Evolutionary conservation across 2,329 filamentous ascomycete species (phyloP), one percentile per base, ranked within the genome.

Genomic region (Colletotrichum cuscutae): DNA sequence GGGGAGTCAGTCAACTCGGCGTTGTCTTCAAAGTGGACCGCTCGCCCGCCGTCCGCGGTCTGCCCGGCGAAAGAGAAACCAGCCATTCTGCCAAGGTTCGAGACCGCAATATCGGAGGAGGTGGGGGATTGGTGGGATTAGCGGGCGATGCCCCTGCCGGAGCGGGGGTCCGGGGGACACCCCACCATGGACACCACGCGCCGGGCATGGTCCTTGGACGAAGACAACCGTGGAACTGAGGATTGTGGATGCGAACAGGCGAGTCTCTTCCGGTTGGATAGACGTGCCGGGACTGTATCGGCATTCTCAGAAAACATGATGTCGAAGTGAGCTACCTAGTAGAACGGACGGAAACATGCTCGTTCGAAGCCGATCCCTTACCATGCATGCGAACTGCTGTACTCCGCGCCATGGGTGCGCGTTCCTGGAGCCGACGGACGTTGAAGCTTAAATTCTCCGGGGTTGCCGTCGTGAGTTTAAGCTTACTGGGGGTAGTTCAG

Each of bases 371-470:
- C 6, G 37, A n/a, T 49, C 19, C 3, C 42, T 3, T 4, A 19
- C 11, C 1, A 1, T 22, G 19, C 42, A 35, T 22, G 30, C 5
- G 11, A 37, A 5, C 56, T 37, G 12, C 56, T 15, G 19, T 28
- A 59, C 12, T 35, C 5, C 30, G 22, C 35, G 37, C 37, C 37
- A n/a, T 59, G 12, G 30, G 30, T 8, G 19, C 8, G 19, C 42
- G 15, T n/a, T 49, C 30, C 30, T 59, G 64, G 35, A 49, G 35
- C 53, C 35, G 60, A 65, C 59, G 66, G 60, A 69, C 59, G 9
- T 64, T 32, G 64, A 65, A 70, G 53, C 67, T 65, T 65, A 58
- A 59, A 65, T 70, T 70, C 61, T 65, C 67, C 60, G 60, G 67
- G 53, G 35, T 1, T 24, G 1, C 32, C 30, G 32, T 30, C 22